phyloP scores from a whole-genome alignment of 2,329 filamentous ascomycete genomes.

The Daldinia sp. region DNA sequence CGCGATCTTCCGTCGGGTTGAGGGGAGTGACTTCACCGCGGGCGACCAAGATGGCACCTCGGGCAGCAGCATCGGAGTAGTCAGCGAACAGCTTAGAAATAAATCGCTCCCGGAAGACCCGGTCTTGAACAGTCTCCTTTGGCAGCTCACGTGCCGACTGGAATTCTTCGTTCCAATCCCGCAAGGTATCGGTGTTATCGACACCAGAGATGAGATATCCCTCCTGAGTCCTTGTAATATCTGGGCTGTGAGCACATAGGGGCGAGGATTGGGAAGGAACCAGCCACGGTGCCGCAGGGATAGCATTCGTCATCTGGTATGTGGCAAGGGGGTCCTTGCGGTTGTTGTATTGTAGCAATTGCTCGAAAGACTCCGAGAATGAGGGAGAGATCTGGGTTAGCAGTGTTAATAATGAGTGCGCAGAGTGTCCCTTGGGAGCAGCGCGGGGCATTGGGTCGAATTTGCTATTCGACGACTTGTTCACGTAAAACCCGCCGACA shows the following conservation, averaged over 20 bases:
- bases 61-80: slow-evolving; percentile 93
- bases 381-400: slow-evolving; percentile 83
- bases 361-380: slow-evolving; percentile 78
- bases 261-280: slow-evolving; percentile 74
- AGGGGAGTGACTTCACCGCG: slow-evolving; percentile 90
- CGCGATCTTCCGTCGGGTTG: slow-evolving; percentile 90
- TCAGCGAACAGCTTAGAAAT: slow-evolving; percentile 97
- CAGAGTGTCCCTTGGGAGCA: slow-evolving; percentile 77
- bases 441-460: slow-evolving; percentile 89
- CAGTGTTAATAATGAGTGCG: slow-evolving; percentile 87
- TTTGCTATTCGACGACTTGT: slow-evolving; percentile 93
- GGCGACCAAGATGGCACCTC: slow-evolving; percentile 90
- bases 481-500: slow-evolving; percentile 95
- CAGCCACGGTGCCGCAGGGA: slow-evolving; percentile 91
- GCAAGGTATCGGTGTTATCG: slow-evolving; percentile 91
- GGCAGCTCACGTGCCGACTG: slow-evolving; percentile 95
- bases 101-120: slow-evolving; percentile 92
- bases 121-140: slow-evolving; percentile 91
- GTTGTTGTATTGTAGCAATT: slow-evolving; percentile 85
- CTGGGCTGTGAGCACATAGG: slow-evolving; percentile 76
- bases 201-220: slow-evolving; percentile 88
- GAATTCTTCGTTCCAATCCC: slow-evolving; percentile 99
- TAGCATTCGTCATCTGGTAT: slow-evolving; percentile 95
- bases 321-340: slow-evolving; percentile 87
- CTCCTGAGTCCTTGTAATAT: slow-evolving; percentile 91